Evolutionary conservation across 2,329 filamentous ascomycete species (phyloP).

Genomic region (Colletotrichum cereale): DNA sequence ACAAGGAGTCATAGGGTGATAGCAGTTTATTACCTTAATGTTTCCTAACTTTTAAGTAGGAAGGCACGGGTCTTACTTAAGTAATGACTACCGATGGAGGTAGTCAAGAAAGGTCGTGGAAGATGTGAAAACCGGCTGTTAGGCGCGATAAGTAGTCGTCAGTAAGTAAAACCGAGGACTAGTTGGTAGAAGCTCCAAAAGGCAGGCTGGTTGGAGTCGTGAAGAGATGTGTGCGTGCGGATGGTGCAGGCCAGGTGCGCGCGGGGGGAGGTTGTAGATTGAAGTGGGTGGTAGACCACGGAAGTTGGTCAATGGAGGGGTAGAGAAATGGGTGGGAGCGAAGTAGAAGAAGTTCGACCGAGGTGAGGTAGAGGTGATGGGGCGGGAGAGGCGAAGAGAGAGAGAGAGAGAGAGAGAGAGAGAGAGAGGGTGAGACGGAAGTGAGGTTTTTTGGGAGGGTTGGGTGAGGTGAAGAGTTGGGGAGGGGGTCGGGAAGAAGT

Average conservation of each 20-base stretch:
- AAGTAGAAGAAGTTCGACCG: slow-evolving; percentile 42
- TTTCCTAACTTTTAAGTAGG: slow-evolving; percentile 24
- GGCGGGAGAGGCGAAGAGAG: slow-evolving; percentile 44
- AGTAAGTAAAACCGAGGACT: background rate
- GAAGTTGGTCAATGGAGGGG: slow-evolving; percentile 31
- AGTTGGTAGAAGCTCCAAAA: background rate
- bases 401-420: slow-evolving; percentile 43
- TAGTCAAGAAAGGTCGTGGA: background rate
- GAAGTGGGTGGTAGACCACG: slow-evolving; percentile 33
- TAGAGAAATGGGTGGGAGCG: slow-evolving; percentile 41
- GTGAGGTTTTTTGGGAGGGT: slow-evolving; percentile 38
- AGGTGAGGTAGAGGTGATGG: slow-evolving; percentile 40
- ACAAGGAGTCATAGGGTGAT: slow-evolving; percentile 11
- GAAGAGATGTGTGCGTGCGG: slow-evolving; percentile 18
- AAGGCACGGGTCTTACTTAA: slow-evolving; percentile 12
- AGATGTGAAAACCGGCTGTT: background rate
- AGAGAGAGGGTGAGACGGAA: slow-evolving; percentile 43
- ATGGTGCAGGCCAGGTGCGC: background rate
- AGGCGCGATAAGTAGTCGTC: background rate
- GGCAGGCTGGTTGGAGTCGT: slow-evolving; percentile 14
- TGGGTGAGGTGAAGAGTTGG: slow-evolving; percentile 45
- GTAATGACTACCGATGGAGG: background rate
- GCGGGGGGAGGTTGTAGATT: slow-evolving; percentile 18
- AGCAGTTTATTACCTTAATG: slow-evolving; percentile 21
- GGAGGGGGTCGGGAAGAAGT: slow-evolving; percentile 43